These are phyloP conservation scores for Xylaria scruposa DNA, from an alignment of 495 filamentous ascomycete genomes.

Conservation along the genomic window DNA sequence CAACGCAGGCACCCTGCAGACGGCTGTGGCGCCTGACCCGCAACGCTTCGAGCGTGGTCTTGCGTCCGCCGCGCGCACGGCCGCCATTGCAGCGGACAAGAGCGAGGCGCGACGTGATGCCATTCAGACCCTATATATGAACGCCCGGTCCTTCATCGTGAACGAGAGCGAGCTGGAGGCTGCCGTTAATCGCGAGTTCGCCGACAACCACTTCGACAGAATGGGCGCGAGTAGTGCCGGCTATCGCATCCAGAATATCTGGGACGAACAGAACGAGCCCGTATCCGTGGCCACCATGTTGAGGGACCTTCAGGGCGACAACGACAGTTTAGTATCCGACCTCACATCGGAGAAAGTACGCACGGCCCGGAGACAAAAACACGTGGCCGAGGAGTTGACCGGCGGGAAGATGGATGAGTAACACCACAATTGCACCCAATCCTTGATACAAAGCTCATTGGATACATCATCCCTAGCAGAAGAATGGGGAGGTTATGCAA, in stretches of 20 bases:
- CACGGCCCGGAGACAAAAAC: conserved; percentile 49
- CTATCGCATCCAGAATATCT: conserved; percentile 45
- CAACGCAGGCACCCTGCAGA: conserved; percentile 37
- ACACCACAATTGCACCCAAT: neutral
- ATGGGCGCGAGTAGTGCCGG: conserved; percentile 25
- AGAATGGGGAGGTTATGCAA: neutral
- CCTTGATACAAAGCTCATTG: neutral
- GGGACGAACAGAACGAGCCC: conserved; percentile 44
- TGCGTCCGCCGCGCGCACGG: conserved; percentile 35
- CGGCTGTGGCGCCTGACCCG: conserved; percentile 43
- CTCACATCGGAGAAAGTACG: conserved; percentile 30
- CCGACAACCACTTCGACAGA: conserved; percentile 35
- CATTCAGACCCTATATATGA: conserved; percentile 55
- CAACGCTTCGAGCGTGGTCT: conserved; percentile 42
- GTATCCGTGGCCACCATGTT: conserved; percentile 41
- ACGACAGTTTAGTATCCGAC: conserved; percentile 29
- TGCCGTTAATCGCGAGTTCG: conserved; percentile 46
- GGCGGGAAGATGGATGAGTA: conserved; percentile 51
- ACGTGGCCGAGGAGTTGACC: conserved; percentile 56
- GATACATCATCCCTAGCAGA: neutral
- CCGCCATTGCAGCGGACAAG: conserved; percentile 29
- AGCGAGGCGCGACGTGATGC: conserved; percentile 53
- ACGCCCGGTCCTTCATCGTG: conserved; percentile 54
- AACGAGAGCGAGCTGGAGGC: conserved; percentile 50
- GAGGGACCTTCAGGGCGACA: conserved; percentile 32